Base-by-base conservation (phyloP, 2,329 filamentous ascomycete genomes). In the Calonectria henricotiae region DNA sequence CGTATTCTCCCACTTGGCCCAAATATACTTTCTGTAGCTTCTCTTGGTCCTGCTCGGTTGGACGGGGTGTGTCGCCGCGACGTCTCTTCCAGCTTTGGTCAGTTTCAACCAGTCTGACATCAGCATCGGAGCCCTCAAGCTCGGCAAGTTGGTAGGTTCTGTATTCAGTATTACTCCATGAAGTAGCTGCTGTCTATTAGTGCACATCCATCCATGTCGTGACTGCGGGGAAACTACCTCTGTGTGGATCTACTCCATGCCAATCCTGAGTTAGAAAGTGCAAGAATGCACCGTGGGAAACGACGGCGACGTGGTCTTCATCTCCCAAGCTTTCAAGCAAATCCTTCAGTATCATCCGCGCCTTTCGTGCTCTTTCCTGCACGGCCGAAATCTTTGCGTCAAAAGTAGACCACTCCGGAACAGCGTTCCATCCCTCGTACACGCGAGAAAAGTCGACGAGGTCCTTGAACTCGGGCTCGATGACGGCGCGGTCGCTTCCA, bases 281-380 rank as follows among this genome's bases (percentile, higher is more conserved):
- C 62, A 69, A 43, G 23, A 69, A 69, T 2, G 67, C 67, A 17
- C 67, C 67, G 17, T 69, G 67, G 8, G 54, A 65, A 15, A 69
- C 67, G n/a, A 69, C 37, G 13, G 49, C 67, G 4, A 65, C 55
- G 7, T 69, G 67, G 9, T 65, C 67, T 17, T 61, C 51, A 7
- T 65, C 67, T 0, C 44, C 46, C 15, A 49, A 17, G 20, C n/a
- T 41, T 30, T 65, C 37, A 3, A 54, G 13, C 46, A 65, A 39
- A 20, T 69, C 67, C 46, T 58, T 65, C 12, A 69, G 46, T 5
- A 54, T 32, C 20, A 54, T 15, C 3, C 67, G 54, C 11, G 67
- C 62, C 15, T 44, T 69, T 8, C 20, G 55, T 9, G 54, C 67
- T n/a, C 67, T 39, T 9, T 23, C 47, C 1, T 55, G 37, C 17